Percentiles rank a stretch among this genome's conserved stretches.
Conservation (phyloP, 306 rosid species). For the Sphenostylis stenocarpa region DNA sequence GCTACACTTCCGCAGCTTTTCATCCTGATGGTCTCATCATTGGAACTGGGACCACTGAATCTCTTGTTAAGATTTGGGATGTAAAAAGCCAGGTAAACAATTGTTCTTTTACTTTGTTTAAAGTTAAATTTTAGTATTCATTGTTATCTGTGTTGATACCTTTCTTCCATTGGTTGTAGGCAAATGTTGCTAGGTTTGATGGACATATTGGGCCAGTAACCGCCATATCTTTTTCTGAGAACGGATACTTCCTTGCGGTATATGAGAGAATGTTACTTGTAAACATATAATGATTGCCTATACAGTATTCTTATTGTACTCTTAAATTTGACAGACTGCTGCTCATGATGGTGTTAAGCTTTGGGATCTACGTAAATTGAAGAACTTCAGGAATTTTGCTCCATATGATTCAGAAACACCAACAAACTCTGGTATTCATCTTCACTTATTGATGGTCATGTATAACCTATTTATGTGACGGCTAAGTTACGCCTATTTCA, state of each 20-base stretch:
- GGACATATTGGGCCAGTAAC: slow-evolving; percentile 92
- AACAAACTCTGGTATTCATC: slow-evolving; percentile 71
- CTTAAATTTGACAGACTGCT: slow-evolving; percentile 70
- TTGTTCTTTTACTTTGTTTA: background rate
- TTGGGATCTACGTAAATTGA: slow-evolving; percentile 95
- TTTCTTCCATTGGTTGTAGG: slow-evolving; percentile 48
- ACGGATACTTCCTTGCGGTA: slow-evolving; percentile 98
- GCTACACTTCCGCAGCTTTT: slow-evolving; percentile 96
- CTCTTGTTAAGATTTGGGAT: slow-evolving; percentile 96
- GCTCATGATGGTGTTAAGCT: slow-evolving; percentile 94
- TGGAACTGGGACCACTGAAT: slow-evolving; percentile 94
- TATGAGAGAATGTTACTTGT: slow-evolving; percentile 28
- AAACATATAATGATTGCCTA: background rate
- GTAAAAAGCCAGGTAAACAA: slow-evolving; percentile 91
- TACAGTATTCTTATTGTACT: slow-evolving; percentile 25
- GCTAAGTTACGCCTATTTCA: background rate
- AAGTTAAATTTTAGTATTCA: background rate
- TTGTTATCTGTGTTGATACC: background rate
- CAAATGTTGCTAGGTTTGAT: slow-evolving; percentile 89
- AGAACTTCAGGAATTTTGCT: slow-evolving; percentile 77
- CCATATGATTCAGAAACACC: slow-evolving; percentile 87
- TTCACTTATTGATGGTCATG: background rate
- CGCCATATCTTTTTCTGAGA: slow-evolving; percentile 92
- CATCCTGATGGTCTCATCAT: slow-evolving; percentile 99
- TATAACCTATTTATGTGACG: background rate